Evolutionary conservation across 345 rosid genomes (phyloP), one percentile per base, ranked within the genome.

Genomic region (Ceriops zippeliana): DNA sequence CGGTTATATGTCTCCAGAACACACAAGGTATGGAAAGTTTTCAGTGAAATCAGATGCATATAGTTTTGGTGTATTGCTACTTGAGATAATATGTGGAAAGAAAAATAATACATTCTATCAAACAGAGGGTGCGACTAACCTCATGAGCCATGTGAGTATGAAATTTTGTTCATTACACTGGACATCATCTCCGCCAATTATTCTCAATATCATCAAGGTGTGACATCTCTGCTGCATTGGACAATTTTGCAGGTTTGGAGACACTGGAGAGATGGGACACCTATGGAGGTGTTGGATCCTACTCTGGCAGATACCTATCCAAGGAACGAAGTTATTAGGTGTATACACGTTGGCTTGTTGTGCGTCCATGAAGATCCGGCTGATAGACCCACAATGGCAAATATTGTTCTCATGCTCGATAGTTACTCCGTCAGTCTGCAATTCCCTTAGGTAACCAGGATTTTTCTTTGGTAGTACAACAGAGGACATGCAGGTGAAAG

Each of bases 61-160:
- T 53, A 53, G 58, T 10, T 53, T 53, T 53, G 58, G 58, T 53
- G 35, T 34, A 28, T 62, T 76, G 67, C 24, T 79, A 65, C 75
- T 82, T 37, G 85, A 82, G 76, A 76, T 82, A 35, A 52, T 82
- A 58, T 71, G 68, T 6, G 75, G 83, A 10, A 79, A 49, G 57
- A 82, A 79, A 24, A 69, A 70, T 47, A 82, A 74, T 38, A 70
- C 66, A 5, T 76, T 70, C 61, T 68, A 38, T 56, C 69, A 62
- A 67, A 46, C 73, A 32, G 70, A 73, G 51, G 75, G 65, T 34
- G 57, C 58, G 60, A 76, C 35, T 35, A 68, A 76, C 69, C 71
- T 74, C 19, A 67, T 79, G 61, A 76, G 73, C 53, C 69, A 74
- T 69, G 83, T 79, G 58, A 82, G 85, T 74, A 68, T 32, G 57